Conservation (phyloP, 345 rosid genomes). For the Citrus maxima region DNA sequence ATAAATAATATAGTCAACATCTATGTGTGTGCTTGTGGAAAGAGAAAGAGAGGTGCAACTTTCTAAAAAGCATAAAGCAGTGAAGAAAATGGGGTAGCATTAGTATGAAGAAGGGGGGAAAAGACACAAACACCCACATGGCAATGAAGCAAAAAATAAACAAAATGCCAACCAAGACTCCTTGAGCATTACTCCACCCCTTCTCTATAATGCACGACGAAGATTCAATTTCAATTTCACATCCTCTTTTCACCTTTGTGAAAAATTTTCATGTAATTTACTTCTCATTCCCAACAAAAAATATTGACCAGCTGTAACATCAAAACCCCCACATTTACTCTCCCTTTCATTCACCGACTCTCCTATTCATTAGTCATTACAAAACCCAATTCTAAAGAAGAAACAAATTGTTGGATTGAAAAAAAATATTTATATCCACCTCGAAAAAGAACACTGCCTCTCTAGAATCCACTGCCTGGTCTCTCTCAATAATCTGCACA, state of each 20-base stretch:
- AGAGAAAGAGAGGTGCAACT: constrained; percentile 13
- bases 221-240: not conserved
- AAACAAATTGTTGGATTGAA: constrained; percentile 10
- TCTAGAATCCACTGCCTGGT: not conserved
- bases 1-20: constrained; percentile 10
- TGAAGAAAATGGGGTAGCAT: constrained; percentile 26
- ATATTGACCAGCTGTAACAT: constrained; percentile 11
- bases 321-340: constrained; percentile 17
- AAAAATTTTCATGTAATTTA: constrained; percentile 13
- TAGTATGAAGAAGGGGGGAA: constrained; percentile 12
- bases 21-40: not conserved
- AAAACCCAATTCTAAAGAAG: constrained; percentile 9
- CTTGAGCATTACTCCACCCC: constrained; percentile 12
- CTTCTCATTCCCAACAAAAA: constrained; percentile 17
- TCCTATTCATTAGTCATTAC: not conserved
- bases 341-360: constrained; percentile 23
- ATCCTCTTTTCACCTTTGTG: constrained; percentile 23
- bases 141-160: not conserved
- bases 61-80: constrained; percentile 32
- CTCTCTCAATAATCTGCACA: constrained; percentile 19
- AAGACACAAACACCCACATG: constrained; percentile 34
- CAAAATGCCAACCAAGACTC: not conserved
- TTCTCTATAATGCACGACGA: constrained; percentile 1
- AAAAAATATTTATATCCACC: constrained; percentile 18
- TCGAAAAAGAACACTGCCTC: constrained; percentile 16